phyloP scores from a whole-genome alignment of 169 alveolate genomes.

The Babesia sp. region DNA sequence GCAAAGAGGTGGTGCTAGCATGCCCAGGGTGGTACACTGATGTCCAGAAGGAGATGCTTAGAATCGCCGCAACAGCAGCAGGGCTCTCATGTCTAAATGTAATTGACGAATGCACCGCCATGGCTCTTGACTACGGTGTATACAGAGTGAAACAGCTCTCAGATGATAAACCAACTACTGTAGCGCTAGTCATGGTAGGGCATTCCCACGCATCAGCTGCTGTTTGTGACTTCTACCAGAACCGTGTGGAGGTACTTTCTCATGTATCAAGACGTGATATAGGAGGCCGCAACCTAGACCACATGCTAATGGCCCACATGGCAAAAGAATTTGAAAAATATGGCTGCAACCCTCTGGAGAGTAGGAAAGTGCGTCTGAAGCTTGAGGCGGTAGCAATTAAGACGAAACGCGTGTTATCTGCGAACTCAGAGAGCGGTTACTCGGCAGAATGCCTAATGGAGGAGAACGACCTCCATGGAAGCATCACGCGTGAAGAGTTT shows the following conservation, averaged over 20 bases:
- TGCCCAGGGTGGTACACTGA: conserved; percentile 90
- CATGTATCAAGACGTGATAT: conserved; percentile 89
- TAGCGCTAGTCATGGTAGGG: conserved; percentile 93
- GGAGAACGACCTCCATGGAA: conserved; percentile 88
- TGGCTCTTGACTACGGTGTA: conserved; percentile 96
- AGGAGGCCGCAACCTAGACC: conserved; percentile 96
- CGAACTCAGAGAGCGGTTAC: conserved; percentile 91
- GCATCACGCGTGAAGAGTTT: conserved; percentile 86
- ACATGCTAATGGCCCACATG: conserved; percentile 85
- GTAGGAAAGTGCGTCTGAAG: conserved; percentile 87
- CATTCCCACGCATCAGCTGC: conserved; percentile 90
- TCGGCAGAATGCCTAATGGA: conserved; percentile 93
- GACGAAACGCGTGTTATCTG: conserved; percentile 93
- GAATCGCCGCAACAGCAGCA: conserved; percentile 92
- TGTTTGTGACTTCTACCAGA: conserved; percentile 87
- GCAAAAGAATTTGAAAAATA: conserved; percentile 85
- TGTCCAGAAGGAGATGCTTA: conserved; percentile 88
- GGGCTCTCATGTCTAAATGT: conserved; percentile 90
- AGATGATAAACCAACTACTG: conserved; percentile 87
- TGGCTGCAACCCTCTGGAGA: conserved; percentile 86
- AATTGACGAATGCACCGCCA: conserved; percentile 94
- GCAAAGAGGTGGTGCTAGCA: conserved; percentile 83
- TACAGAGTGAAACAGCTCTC: conserved; percentile 90
- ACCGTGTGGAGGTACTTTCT: conserved; percentile 86
- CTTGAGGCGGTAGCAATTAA: conserved; percentile 93